phyloP scores from a whole-genome alignment of 2,329 filamentous ascomycete species.

The Fusarium sp. region DNA sequence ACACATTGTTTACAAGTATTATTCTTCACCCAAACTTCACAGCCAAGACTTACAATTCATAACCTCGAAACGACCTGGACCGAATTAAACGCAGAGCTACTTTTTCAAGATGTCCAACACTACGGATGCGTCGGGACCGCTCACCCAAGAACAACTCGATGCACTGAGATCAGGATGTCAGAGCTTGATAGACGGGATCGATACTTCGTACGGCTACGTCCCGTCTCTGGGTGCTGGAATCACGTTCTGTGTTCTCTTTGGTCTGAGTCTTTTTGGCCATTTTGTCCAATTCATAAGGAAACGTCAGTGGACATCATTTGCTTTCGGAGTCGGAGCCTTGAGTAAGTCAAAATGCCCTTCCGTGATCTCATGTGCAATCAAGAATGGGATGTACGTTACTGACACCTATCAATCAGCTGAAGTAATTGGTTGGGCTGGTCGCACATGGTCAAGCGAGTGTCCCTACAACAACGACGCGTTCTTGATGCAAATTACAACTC shows the following conservation, averaged over 20 bases:
- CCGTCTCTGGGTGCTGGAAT: not conserved
- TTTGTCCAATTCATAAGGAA: not conserved
- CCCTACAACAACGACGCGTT: not conserved
- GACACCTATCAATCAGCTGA: not conserved
- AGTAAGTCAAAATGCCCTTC: not conserved
- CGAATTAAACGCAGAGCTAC: fast-evolving
- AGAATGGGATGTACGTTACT: fast-evolving
- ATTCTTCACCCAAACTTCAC: fast-evolving
- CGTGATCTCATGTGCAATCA: not conserved
- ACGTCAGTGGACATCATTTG: not conserved
- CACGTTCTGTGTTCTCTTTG: not conserved
- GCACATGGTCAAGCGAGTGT: not conserved
- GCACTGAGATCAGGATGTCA: not conserved
- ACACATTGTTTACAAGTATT: fast-evolving
- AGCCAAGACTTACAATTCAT: too few species aligned
- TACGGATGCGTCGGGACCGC: not conserved
- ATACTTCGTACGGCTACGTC: not conserved
- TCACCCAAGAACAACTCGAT: not conserved
- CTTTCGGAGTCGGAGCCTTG: not conserved
- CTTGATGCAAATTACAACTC: not conserved
- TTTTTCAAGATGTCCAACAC: not conserved
- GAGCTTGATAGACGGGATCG: not conserved
- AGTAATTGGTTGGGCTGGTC: not conserved
- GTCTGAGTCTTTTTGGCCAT: not conserved
- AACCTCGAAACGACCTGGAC: fast-evolving